Base-by-base conservation (phyloP, 495 filamentous ascomycete genomes). In the Cenococcum geophilum region DNA sequence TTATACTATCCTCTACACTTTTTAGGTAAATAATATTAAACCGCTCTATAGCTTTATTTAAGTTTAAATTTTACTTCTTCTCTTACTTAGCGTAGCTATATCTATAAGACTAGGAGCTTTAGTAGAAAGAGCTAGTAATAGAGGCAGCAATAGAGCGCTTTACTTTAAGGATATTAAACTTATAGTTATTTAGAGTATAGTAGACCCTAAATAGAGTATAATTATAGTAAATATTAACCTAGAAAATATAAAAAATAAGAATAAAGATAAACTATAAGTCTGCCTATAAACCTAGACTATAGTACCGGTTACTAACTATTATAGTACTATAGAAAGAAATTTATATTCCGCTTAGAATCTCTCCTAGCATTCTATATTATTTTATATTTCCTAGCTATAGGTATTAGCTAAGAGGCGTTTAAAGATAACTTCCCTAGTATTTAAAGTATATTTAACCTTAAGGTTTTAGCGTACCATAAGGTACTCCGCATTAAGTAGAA, bases 381-480 rank as follows among this genome's bases (percentile, higher is more conserved):
- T 18, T 58, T 32, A 42, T 37, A 52, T 35, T 18, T 62, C 25
- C 21, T 66, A 22, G 52, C 32, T 20, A 50, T 66, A 27, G 48
- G 34, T 47, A 10, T 45, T n/a, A 20, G 47, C 20, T 35, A 58
- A 20, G 47, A 62, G 36, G 54, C 63, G 18, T 66, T 66, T 45
- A 20, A 54, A 27, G 35, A 61, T 45, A 54, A 59, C 20, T 58
- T 66, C 45, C 34, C 52, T 5, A 58, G 27, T 32, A 47, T 61
- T 48, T 37, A 61, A 55, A 32, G 60, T 36, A 66, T 66, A 45
- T 66, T 58, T 40, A 42, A 62, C 54, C 59, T 66, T 18, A 42
- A 53, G 27, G 60, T 66, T 12, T 59, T 48, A 34, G 42, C 14
- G n/a, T 35, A 58, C 12, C 55, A 55, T 21, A 58, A 55, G 22